Evolutionary conservation across 2,329 filamentous ascomycete genomes (phyloP), one percentile per base, ranked within the genome.

Genomic region (Niveomyces coronatus): DNA sequence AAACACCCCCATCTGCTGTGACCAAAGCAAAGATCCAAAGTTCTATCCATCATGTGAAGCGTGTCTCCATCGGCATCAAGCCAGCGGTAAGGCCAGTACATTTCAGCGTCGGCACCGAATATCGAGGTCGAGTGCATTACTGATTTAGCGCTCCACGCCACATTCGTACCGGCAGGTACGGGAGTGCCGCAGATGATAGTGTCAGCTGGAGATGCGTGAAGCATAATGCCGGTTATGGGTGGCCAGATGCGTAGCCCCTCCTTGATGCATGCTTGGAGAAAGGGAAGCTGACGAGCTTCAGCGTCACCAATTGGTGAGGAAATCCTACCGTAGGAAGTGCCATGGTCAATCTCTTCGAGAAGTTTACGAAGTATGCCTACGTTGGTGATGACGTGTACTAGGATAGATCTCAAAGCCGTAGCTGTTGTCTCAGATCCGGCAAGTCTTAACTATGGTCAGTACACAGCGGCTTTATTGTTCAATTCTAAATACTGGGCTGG

Each of bases 331-430:
- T 46, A 45, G 15, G 39, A 27, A 20, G 44, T 41, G 4, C 53
- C 52, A 1, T 49, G 40, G 28, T 70, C 63, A 18, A 76, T 62
- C 44, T 79, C 74, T 0, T 47, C 45, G 24, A 67, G 64, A 0
- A 79, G 55, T 4, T 61, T 63, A 3, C 46, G 35, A 37, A 71
- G 68, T 0, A 68, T 60, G 0, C 56, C 53, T 0, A 71, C 70
- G 24, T 64, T 67, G 1, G 63, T 70, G 5, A 70, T 60, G 35
- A 78, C 53, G 46, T 70, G 64, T 10, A 76, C 59, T 33, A 78
- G 44, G 1, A 63, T 67, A 10, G 64, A 57, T 2, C 72, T 65
- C 22, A 65, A 54, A 1, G 50, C 53, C 0, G 49, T 54, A 1
- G 61, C 53, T 3, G 53, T 52, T 7, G 62, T 62, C n/a, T 64